These are phyloP conservation scores for Bretziella fagacearum DNA, from an alignment of 2,329 filamentous ascomycete genomes.

Conservation along the genomic window DNA sequence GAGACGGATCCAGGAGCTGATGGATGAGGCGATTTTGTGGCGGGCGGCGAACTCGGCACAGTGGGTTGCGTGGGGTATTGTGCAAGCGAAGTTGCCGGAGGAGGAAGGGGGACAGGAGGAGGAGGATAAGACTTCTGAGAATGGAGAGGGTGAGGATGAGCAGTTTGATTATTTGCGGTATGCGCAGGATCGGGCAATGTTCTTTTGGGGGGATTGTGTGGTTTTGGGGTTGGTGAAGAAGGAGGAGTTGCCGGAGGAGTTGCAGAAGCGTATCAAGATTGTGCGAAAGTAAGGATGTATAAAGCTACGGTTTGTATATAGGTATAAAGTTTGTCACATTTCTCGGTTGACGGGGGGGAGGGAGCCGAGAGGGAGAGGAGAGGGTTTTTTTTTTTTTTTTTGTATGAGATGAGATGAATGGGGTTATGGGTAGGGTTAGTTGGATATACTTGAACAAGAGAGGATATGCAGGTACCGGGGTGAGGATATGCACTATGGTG, in stretches of 20 bases:
- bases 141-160: conserved; percentile 32
- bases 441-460: too few species aligned
- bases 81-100: conserved; percentile 62
- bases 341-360: too few species aligned
- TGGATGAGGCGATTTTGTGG: conserved; percentile 73
- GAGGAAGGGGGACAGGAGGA: conserved; percentile 18
- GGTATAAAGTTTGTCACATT: too few species aligned
- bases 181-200: conserved; percentile 74
- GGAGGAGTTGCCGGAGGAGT: conserved; percentile 57
- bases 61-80: conserved; percentile 93
- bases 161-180: conserved; percentile 91
- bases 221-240: conserved; percentile 54
- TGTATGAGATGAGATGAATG: too few species aligned
- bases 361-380: not conserved
- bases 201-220: conserved; percentile 88
- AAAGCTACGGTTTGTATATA: too few species aligned
- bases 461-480: too few species aligned
- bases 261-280: conserved; percentile 49
- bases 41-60: conserved; percentile 70
- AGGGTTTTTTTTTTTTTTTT: too few species aligned
- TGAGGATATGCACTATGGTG: too few species aligned
- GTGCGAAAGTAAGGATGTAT: conserved; percentile 40
- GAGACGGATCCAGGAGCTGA: conserved; percentile 47
- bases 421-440: too few species aligned
- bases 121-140: conserved; percentile 17